Conservation (phyloP, 352 stramenopile species). For the Globisporangium lucens region DNA sequence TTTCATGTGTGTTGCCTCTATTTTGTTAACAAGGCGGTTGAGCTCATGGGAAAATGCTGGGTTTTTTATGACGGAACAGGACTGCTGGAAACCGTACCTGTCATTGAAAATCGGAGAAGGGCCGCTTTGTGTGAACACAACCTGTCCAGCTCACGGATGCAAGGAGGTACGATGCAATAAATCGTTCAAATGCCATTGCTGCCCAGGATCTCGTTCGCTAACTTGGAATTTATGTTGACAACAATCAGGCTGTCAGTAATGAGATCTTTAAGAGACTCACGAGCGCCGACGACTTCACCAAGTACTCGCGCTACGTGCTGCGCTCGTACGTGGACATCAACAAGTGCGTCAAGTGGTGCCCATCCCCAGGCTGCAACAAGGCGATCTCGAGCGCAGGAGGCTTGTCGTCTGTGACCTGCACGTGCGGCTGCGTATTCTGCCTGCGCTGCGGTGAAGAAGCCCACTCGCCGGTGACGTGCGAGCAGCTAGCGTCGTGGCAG, state of each 20-base stretch:
- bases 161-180: conserved; percentile 67
- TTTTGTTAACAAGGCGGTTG: neutral
- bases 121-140: conserved; percentile 91
- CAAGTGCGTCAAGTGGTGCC: conserved; percentile 96
- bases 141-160: conserved; percentile 94
- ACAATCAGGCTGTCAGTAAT: conserved; percentile 52
- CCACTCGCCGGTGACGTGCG: conserved; percentile 93
- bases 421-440: conserved; percentile 88
- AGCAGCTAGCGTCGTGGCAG: conserved; percentile 91
- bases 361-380: conserved; percentile 94
- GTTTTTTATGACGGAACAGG: conserved; percentile 21
- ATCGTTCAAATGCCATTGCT: neutral
- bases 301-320: conserved; percentile 92
- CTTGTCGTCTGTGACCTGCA: conserved; percentile 74
- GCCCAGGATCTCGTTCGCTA: neutral
- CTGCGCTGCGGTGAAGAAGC: conserved; percentile 96
- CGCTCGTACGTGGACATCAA: conserved; percentile 98
- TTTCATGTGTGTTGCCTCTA: neutral
- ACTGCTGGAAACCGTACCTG: conserved; percentile 86
- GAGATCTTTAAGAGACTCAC: conserved; percentile 72
- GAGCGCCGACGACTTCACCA: conserved; percentile 64
- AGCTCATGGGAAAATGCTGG: neutral
- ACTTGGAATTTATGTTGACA: neutral
- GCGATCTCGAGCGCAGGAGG: conserved; percentile 87
- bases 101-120: conserved; percentile 90